phyloP scores from a whole-genome alignment of 2,329 filamentous ascomycete genomes.

The Arthrobotrys iridis region DNA sequence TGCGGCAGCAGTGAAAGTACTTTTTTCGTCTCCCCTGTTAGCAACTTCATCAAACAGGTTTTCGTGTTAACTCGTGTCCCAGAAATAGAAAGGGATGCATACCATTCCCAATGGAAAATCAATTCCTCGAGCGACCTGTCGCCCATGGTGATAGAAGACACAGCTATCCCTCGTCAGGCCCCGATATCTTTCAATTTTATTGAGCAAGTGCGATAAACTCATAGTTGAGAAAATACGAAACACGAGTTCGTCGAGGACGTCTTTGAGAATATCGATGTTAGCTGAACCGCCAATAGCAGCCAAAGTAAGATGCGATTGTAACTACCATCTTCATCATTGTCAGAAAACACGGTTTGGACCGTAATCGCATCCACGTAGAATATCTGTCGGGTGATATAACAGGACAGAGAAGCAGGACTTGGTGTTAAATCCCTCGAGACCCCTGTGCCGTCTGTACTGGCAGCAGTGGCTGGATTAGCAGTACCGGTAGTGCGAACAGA shows the following conservation, averaged over 20 bases:
- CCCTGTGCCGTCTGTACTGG: not conserved
- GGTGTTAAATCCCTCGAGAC: not conserved
- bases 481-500: not conserved
- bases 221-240: constrained; percentile 36
- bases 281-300: not conserved
- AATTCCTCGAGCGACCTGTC: not conserved
- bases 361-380: constrained; percentile 39
- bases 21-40: not conserved
- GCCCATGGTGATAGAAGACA: constrained; percentile 35
- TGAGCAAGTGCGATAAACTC: constrained; percentile 25
- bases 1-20: constrained; percentile 41
- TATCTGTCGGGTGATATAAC: constrained; percentile 36
- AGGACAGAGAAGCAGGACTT: constrained; percentile 8
- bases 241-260: constrained; percentile 30
- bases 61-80: not conserved
- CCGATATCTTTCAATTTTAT: constrained; percentile 39
- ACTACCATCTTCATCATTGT: constrained; percentile 33
- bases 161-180: constrained; percentile 1
- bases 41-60: not conserved
- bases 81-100: not conserved
- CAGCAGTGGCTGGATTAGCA: not conserved
- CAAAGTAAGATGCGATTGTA: not conserved
- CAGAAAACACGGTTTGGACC: constrained; percentile 36
- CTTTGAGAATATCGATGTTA: not conserved
- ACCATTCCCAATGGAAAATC: constrained; percentile 27